A percentile compares a stretch with the other conserved stretches of the same genome.
phyloP scores from a whole-genome alignment of 2,329 filamentous ascomycete genomes.

The Cladosporium oxysporum region DNA sequence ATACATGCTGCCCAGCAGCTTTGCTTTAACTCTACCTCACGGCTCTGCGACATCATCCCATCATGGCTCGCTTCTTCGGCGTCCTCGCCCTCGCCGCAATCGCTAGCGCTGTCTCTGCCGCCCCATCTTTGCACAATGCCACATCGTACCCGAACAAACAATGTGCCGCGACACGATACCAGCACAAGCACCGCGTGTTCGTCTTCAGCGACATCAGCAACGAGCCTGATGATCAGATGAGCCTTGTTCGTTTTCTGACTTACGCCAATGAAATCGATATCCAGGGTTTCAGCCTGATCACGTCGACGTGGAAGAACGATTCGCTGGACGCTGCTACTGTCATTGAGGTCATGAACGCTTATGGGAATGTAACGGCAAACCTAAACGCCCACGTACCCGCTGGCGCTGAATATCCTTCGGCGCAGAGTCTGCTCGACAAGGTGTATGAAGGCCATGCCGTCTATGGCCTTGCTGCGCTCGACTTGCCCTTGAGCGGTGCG shows the following conservation, averaged over 20 bases:
- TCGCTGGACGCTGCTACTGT: slow-evolving; percentile 30
- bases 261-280: slow-evolving; percentile 31
- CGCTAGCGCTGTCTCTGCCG: neutral
- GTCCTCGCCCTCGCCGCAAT: neutral
- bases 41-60: neutral
- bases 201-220: slow-evolving; percentile 34
- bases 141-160: neutral
- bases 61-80: neutral
- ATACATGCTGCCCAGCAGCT: neutral
- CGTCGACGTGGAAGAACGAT: slow-evolving; percentile 30
- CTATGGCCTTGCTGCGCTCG: slow-evolving; percentile 41
- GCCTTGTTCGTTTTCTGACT: slow-evolving; percentile 28
- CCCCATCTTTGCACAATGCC: neutral
- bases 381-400: neutral
- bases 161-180: slow-evolving; percentile 4
- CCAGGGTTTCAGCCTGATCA: slow-evolving; percentile 28
- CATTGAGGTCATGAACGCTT: slow-evolving; percentile 31
- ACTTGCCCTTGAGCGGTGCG: slow-evolving; percentile 22
- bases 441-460: slow-evolving; percentile 41
- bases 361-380: slow-evolving; percentile 21
- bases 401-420: neutral
- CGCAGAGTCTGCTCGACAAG: neutral
- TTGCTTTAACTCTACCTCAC: neutral
- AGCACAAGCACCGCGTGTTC: slow-evolving; percentile 29
- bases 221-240: slow-evolving; percentile 34